phyloP scores from a whole-genome alignment of 352 stramenopile species.

The Phytophthora megakarya region DNA sequence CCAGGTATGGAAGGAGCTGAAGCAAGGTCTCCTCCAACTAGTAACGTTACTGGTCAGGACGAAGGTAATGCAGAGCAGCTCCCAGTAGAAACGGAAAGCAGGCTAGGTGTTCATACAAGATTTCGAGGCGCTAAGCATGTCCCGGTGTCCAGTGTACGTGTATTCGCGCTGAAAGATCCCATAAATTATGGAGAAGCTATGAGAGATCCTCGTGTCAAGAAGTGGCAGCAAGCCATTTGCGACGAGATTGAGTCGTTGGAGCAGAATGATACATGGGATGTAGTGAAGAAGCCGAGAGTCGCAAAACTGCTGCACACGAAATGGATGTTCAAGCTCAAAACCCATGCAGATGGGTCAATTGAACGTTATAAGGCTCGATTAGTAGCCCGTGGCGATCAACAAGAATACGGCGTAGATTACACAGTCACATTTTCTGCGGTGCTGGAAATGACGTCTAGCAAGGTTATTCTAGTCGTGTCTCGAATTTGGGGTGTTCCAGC shows the following conservation, averaged over 20 bases:
- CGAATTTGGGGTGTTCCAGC: conserved; percentile 22
- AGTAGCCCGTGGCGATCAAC: background rate
- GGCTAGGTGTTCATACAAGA: background rate
- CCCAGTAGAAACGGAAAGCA: background rate
- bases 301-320: conserved; percentile 25
- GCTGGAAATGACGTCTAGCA: conserved; percentile 26
- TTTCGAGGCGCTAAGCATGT: conserved; percentile 6
- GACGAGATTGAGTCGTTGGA: conserved; percentile 8
- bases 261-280: conserved; percentile 8
- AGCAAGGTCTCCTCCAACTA: too few relatives aligned
- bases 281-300: conserved; percentile 4
- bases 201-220: background rate
- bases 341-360: conserved; percentile 14
- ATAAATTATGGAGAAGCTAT: conserved; percentile 28
- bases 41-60: too few relatives aligned
- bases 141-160: background rate
- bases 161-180: conserved; percentile 9
- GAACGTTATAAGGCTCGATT: conserved; percentile 12
- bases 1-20: too few relatives aligned
- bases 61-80: too few relatives aligned
- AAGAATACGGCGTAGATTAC: too few relatives aligned
- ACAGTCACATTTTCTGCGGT: conserved; percentile 24
- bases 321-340: conserved; percentile 28
- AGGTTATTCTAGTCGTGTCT: conserved; percentile 24
- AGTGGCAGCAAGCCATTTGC: conserved; percentile 9